Conservation (phyloP, 2,329 filamentous ascomycete genomes). For the Coniochaeta sp. region DNA sequence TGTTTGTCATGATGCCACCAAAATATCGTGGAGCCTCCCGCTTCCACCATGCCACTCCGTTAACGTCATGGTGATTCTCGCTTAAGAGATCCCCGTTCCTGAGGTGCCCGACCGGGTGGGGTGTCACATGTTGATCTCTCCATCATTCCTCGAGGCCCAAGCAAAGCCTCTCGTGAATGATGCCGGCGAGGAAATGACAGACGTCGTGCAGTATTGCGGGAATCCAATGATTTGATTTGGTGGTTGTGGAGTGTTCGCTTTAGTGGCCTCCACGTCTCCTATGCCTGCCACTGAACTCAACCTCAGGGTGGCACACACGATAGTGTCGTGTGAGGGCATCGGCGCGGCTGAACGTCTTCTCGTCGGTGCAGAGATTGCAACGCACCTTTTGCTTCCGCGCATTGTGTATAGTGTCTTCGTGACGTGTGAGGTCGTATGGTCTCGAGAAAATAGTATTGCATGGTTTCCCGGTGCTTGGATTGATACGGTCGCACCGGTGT, state of each 20-base stretch:
- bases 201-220: too few species aligned
- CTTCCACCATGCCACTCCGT: neutral
- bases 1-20: conserved; percentile 3
- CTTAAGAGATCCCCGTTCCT: neutral
- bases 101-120: neutral
- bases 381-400: conserved; percentile 88
- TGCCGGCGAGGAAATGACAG: too few species aligned
- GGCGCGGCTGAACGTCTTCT: conserved; percentile 94
- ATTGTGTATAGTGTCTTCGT: conserved; percentile 98
- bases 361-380: conserved; percentile 86
- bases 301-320: conserved; percentile 85
- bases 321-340: conserved; percentile 93
- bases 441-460: conserved; percentile 93
- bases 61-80: conserved; percentile 11
- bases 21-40: neutral
- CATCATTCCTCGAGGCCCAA: neutral
- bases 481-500: conserved; percentile 86
- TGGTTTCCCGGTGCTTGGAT: conserved; percentile 88
- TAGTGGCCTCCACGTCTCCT: conserved; percentile 24
- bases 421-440: conserved; percentile 91
- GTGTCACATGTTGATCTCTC: neutral
- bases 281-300: conserved; percentile 67
- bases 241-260: conserved; percentile 2
- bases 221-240: neutral
- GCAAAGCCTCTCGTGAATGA: too few species aligned